Base-by-base conservation (phyloP, 129 eudicot species). In the Tagetes erecta region DNA sequence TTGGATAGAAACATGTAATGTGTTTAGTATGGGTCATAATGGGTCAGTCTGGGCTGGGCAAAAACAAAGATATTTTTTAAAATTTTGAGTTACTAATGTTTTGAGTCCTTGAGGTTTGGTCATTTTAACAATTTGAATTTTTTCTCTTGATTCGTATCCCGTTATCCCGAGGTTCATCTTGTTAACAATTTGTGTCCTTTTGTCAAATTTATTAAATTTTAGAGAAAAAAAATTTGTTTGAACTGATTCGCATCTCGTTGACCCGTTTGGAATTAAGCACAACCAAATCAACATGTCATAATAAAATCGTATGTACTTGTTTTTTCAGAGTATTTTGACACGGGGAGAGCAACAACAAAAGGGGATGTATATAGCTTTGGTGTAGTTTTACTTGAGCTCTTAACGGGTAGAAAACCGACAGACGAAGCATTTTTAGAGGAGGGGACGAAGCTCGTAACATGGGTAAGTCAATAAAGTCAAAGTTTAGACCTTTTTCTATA, bases 311-410 rank as follows among this genome's bases (percentile, higher is more conserved):
- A n/a, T 56, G 4, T 53, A 14, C 10, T 34, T 47, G 27, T 72
- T 67, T 76, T 58, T 79, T 57, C 84, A 94, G 98, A 94, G 73
- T 94, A 94, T 76, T 94, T 94, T 70, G 98, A 94, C 64, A 94
- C 97, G 1, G 97, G 98, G 67, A 86, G 87, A 80, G 98, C 97
- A 56, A 94, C 98, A 64, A 84, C 84, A 4, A 94, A 90, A 78
- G 97, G 96, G 35, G 97, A 94, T 78, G 97, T 94, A 45, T 94
- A 94, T 68, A 94, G 98, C 83, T 94, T 83, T 65, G 98, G 98
- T 3, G 96, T 94, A 33, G 97, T 90, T 39, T 64, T 94, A 65
- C 85, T 94, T 13, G 98, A 94, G 82, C 91, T 94, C 70, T 74
- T 94, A 85, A 94, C 97, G 0, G 98, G 98, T 38, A 94, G 75